These are phyloP conservation scores for Inosperma sp. DNA, from an alignment of 768 basidiomycete genomes.

Conservation along the genomic window DNA sequence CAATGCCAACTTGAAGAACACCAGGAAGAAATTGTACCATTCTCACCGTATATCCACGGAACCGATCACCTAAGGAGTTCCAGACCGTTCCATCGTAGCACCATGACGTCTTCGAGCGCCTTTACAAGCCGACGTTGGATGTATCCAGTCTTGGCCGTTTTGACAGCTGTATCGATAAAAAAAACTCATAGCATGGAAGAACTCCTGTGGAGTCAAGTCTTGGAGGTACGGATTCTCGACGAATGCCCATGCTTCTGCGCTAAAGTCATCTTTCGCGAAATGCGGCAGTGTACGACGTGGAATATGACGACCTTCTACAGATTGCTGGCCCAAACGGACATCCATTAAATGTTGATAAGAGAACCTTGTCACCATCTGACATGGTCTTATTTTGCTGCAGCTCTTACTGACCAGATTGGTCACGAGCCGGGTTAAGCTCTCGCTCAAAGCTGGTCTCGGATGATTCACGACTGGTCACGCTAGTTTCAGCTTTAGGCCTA, in stretches of 20 bases:
- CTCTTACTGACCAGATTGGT: slow-evolving; percentile 90
- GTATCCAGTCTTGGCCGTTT: slow-evolving; percentile 98
- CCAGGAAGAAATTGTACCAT: too few relatives aligned
- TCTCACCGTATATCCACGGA: slow-evolving; percentile 96
- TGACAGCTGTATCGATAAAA: slow-evolving; percentile 98
- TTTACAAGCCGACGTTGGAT: slow-evolving; percentile 98
- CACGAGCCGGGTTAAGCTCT: slow-evolving; percentile 91
- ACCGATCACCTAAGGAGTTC: slow-evolving; percentile 92
- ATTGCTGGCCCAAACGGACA: slow-evolving; percentile 99
- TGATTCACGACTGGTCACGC: slow-evolving; percentile 99
- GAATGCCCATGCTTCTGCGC: slow-evolving; percentile 95
- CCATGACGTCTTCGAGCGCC: slow-evolving; percentile 95
- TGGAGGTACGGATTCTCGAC: slow-evolving; percentile 98
- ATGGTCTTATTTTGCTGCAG: slow-evolving; percentile 98
- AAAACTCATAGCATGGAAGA: slow-evolving; percentile 99
- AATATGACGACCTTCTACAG: slow-evolving; percentile 95
- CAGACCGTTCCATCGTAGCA: slow-evolving; percentile 98
- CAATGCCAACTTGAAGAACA: slow-evolving; percentile 83
- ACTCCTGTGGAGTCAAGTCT: slow-evolving; percentile 95
- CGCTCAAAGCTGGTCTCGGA: slow-evolving; percentile 92
- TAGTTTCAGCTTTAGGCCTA: slow-evolving; percentile 81
- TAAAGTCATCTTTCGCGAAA: slow-evolving; percentile 98
- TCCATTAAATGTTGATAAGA: slow-evolving; percentile 99
- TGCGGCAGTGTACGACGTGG: slow-evolving; percentile 95
- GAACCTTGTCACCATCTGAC: slow-evolving; percentile 99